Conservation (phyloP, 2,329 filamentous ascomycete genomes). For the Fusarium clavum region DNA sequence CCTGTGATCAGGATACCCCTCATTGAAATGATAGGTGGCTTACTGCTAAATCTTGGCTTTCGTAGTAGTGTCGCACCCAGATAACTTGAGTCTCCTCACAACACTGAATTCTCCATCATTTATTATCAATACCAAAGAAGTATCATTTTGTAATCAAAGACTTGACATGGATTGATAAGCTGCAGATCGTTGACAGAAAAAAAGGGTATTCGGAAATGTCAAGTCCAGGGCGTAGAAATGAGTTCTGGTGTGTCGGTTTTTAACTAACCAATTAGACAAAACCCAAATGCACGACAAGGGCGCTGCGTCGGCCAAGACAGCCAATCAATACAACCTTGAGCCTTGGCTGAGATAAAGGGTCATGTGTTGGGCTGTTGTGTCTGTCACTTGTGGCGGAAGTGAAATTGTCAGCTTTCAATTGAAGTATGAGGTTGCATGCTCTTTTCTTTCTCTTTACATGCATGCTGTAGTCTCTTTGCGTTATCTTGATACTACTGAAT, state of each 20-base stretch:
- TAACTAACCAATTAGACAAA: constrained; percentile 10
- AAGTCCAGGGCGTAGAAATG: constrained; percentile 8
- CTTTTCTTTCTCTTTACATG: background rate
- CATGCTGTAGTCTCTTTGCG: no score
- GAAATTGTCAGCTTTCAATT: constrained; percentile 18
- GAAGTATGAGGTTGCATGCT: constrained; percentile 6
- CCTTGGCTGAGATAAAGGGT: constrained; percentile 35
- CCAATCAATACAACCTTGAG: constrained; percentile 8
- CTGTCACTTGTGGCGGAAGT: constrained; percentile 28
- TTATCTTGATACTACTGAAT: no score
- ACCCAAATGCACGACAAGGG: constrained; percentile 12
- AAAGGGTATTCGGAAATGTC: constrained; percentile 4
- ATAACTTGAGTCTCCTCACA: no score
- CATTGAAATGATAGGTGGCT: constrained; percentile 18
- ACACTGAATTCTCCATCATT: background rate
- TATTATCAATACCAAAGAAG: background rate
- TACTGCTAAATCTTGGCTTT: constrained; percentile 28
- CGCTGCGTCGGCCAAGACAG: constrained; percentile 9
- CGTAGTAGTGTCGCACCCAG: constrained; percentile 10
- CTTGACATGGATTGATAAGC: constrained; percentile 4
- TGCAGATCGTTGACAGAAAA: background rate
- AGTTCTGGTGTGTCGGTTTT: constrained; percentile 22
- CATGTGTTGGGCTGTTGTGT: constrained; percentile 19
- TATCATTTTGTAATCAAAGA: background rate
- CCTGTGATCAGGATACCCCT: constrained; percentile 32